A percentile compares a stretch with the other conserved stretches of the same genome.
phyloP scores from a whole-genome alignment of 108 stramenopile genomes.

The Nitzschia sp. region DNA sequence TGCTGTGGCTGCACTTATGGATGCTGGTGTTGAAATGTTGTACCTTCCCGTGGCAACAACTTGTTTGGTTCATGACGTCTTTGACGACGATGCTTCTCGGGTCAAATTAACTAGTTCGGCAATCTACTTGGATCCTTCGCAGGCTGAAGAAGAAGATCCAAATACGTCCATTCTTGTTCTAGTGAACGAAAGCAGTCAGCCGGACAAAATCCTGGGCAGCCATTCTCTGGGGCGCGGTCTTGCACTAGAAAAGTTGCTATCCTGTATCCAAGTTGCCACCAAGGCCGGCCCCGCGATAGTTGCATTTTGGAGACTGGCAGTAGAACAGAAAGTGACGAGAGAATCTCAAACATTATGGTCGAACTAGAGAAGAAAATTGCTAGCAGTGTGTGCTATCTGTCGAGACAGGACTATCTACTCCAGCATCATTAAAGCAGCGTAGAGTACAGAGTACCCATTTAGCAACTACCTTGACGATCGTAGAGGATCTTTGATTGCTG shows the following conservation, averaged over 20 bases:
- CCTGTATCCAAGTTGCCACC: slow-evolving; percentile 47
- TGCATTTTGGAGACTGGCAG: slow-evolving; percentile 80
- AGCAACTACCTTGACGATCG: too few relatives aligned
- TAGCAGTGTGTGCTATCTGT: too few relatives aligned
- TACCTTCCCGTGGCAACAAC: slow-evolving; percentile 79
- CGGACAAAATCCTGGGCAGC: slow-evolving; percentile 33
- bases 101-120: background rate
- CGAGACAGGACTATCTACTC: too few relatives aligned
- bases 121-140: slow-evolving; percentile 51
- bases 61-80: slow-evolving; percentile 44
- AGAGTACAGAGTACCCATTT: too few relatives aligned
- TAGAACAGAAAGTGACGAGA: slow-evolving; percentile 71
- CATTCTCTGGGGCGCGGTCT: slow-evolving; percentile 39
- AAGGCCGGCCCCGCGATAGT: slow-evolving; percentile 64
- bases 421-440: too few relatives aligned
- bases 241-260: slow-evolving; percentile 30
- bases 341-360: slow-evolving; percentile 65
- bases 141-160: slow-evolving; percentile 45
- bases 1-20: slow-evolving; percentile 81
- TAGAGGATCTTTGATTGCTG: too few relatives aligned
- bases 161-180: slow-evolving; percentile 47
- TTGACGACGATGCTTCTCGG: background rate
- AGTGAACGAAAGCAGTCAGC: slow-evolving; percentile 36
- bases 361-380: too few relatives aligned
- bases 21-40: slow-evolving; percentile 81